Base-by-base conservation (phyloP, 768 basidiomycete species). In the Sarcodon aspratus region DNA sequence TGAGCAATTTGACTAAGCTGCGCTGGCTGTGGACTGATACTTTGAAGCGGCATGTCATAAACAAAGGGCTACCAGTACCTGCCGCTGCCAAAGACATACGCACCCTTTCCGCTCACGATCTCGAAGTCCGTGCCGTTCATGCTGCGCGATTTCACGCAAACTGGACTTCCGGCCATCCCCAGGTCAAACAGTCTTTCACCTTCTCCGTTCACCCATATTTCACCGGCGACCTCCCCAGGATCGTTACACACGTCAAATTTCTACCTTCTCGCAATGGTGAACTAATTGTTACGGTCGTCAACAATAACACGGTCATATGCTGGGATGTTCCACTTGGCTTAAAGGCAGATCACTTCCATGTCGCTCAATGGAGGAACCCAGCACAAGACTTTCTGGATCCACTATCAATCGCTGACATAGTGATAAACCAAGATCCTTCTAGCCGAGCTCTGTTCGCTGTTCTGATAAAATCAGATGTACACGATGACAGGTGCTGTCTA, bases 11-110 rank as follows among this genome's bases (percentile, higher is more conserved):
- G 45, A 63, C 64, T 40, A 64, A 62, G 52, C 49, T 62, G 40
- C 65, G 66, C 46, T 66, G 64, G 64, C 63, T 67, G 13, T 67
- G 66, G 66, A 57, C 59, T 36, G 59, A 65, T 50, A 65, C 64
- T 13, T 53, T 67, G 33, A 55, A 60, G 42, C 56, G 59, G 8
- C 66, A 63, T 52, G 59, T 66, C 54, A 56, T 64, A 8, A 55
- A 61, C 50, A 57, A 54, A 32, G 61, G 62, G 10, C 55, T 67
- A 27, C 63, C 65, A 42, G 48, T 67, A 13, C 66, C 66, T 21
- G 62, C 64, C 33, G 52, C 48, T 37, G 56, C 52, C 10, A 46
- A 54, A 1, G 63, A 64, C 48, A 50, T 65, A 47, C 59, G 60
- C 47, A 49, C 52, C 33, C 48, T 63, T 13, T 60, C 64, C 31